Evolutionary conservation across 1,284 basidiomycete genomes (phyloP), one percentile per base, ranked within the genome.

Genomic region (Stygiomarasmius scandens): DNA sequence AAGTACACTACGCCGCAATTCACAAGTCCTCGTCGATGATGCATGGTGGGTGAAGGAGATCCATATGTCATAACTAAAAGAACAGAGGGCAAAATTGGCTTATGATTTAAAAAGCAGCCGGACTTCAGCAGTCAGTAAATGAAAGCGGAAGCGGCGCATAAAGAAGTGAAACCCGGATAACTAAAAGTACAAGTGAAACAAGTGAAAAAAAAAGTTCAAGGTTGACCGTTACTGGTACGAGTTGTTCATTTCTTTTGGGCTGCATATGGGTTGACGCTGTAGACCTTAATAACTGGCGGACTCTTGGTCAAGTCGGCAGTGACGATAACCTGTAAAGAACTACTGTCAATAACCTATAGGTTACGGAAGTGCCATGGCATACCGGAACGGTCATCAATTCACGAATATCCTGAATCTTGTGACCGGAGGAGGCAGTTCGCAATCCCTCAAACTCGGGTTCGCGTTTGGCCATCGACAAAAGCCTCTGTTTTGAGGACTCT

Each of bases 221-320:
- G 12, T 32, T 12, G 29, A 16, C 16, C 20, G 44, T n/a, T 24
- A 19, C 27, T 44, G 29, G 2, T n/a, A 27, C 24, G 19, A 32
- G 20, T 22, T 16, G 36, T n/a, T 10, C 25, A 76, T 72, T 75
- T 77, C 70, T 77, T 80, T 55, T 70, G 51, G 58, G 79, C 79
- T 38, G 90, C 86, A 71, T 91, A 93, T 12, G 90, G 90, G 68
- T 93, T 93, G 64, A 93, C 90, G 66, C 90, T 92, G 78, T 92
- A 93, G 55, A 95, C 93, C 73, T 93, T 93, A 78, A 96, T 90
- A 63, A 96, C 94, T 9, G 95, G 95, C 54, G 95, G 95, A 64
- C 90, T 94, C 83, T 95, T 96, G 63, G 92, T 93, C 66, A 96
- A 76, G 72, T 97, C 95, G 36, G 93, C 93, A 38, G 93, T 95